Evolutionary conservation across 2,329 filamentous ascomycete genomes (phyloP).

Genomic region (Aspergillus aculeatus): DNA sequence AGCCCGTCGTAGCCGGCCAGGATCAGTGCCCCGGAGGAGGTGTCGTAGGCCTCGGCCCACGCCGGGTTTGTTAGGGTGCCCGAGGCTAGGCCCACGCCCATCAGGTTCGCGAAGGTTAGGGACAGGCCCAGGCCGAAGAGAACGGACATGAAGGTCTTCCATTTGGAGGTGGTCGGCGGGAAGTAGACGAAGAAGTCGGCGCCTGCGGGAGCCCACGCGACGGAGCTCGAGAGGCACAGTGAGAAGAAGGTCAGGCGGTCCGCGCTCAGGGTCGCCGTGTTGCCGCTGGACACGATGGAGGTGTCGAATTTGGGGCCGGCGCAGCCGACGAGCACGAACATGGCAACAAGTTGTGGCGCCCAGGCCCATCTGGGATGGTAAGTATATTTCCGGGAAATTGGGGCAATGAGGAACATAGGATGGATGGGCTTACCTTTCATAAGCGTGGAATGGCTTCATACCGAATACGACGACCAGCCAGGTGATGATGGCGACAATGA

Average conservation of each 20-base stretch:
- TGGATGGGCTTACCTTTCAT: slow-evolving; percentile 29
- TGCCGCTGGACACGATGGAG: not conserved
- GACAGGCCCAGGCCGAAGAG: slow-evolving; percentile 1
- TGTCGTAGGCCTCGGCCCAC: slow-evolving; percentile 6
- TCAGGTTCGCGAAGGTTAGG: not conserved
- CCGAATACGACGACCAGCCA: slow-evolving; percentile 29
- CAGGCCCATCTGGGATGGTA: slow-evolving; percentile 23
- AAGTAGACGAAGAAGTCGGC: slow-evolving; percentile 41
- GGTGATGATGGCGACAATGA: slow-evolving; percentile 29
- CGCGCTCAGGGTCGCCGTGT: slow-evolving; percentile 10
- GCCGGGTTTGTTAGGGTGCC: not conserved
- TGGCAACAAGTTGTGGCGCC: slow-evolving; percentile 34
- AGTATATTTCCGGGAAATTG: not conserved
- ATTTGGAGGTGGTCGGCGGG: slow-evolving; percentile 31
- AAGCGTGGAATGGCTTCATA: slow-evolving; percentile 34
- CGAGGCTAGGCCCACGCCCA: slow-evolving; percentile 4
- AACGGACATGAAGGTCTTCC: not conserved
- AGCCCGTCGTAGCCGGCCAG: slow-evolving; percentile 32
- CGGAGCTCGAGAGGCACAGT: slow-evolving; percentile 26
- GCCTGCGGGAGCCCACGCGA: slow-evolving; percentile 23
- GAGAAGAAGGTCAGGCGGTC: slow-evolving; percentile 31
- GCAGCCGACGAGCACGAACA: slow-evolving; percentile 35
- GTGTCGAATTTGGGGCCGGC: slow-evolving; percentile 29
- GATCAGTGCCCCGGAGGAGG: slow-evolving; percentile 34
- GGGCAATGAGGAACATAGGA: not conserved